Conservation (phyloP, 2,329 filamentous ascomycete genomes). For the Arthrocladium fulminans region DNA sequence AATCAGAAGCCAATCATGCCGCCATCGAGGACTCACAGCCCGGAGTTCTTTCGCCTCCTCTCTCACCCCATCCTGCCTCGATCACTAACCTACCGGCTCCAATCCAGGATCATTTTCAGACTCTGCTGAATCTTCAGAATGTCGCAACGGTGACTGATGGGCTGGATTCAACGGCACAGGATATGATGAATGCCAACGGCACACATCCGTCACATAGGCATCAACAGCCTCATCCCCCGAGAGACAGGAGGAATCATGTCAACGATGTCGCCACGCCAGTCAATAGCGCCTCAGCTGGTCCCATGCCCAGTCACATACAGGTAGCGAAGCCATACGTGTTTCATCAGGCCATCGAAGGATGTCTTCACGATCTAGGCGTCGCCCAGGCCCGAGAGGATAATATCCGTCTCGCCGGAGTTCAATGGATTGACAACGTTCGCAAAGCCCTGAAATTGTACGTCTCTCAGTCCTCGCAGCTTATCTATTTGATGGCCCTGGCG, state of each 20-base stretch:
- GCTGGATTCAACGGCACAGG: not conserved
- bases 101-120: not conserved
- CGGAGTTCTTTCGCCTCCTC: not conserved
- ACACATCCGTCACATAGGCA: slow-evolving; percentile 6
- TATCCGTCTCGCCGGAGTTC: slow-evolving; percentile 73
- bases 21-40: not conserved
- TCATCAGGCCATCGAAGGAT: slow-evolving; percentile 68
- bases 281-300: slow-evolving; percentile 27
- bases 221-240: slow-evolving; percentile 5
- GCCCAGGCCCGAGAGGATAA: slow-evolving; percentile 71
- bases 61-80: not conserved
- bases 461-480: not conserved
- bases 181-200: slow-evolving; percentile 10
- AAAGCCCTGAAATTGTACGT: slow-evolving; percentile 68
- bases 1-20: not conserved
- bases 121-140: slow-evolving; percentile 5
- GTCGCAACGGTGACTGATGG: slow-evolving; percentile 7
- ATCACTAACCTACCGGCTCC: not conserved
- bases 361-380: slow-evolving; percentile 59
- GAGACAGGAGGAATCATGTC: not conserved
- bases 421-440: slow-evolving; percentile 79
- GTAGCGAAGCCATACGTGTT: slow-evolving; percentile 68
- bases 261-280: not conserved
- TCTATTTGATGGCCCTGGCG: slow-evolving; percentile 8
- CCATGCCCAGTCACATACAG: slow-evolving; percentile 56